Evolutionary conservation across 108 stramenopile species (phyloP).

Genomic region (Poteriospumella lacustris): DNA sequence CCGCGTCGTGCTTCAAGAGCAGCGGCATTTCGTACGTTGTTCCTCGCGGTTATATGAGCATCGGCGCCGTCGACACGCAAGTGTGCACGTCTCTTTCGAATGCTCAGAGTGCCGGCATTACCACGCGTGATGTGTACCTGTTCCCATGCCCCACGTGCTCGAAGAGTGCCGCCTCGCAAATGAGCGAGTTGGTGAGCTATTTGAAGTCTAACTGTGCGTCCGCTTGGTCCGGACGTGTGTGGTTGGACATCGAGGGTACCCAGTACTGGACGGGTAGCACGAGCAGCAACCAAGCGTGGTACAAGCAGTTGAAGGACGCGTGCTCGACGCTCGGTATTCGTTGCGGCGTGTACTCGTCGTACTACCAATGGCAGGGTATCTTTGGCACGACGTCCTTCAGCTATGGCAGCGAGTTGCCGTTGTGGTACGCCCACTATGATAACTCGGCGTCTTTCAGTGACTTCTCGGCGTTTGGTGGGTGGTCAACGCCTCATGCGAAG

Average conservation of each 20-base stretch:
- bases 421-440: slow-evolving; percentile 31
- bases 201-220: slow-evolving; percentile 17
- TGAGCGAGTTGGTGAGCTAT: slow-evolving; percentile 15
- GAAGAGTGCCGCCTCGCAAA: slow-evolving; percentile 23
- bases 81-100: slow-evolving; percentile 10
- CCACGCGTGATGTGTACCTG: slow-evolving; percentile 18
- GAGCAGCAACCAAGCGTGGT: not conserved
- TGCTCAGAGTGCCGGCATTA: slow-evolving; percentile 15
- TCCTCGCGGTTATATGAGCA: slow-evolving; percentile 10
- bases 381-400: slow-evolving; percentile 8
- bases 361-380: slow-evolving; percentile 11
- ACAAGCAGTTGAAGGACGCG: not conserved
- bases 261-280: slow-evolving; percentile 9
- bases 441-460: slow-evolving; percentile 17
- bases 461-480: slow-evolving; percentile 21
- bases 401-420: slow-evolving; percentile 17
- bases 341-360: slow-evolving; percentile 24
- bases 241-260: slow-evolving; percentile 26
- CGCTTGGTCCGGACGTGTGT: slow-evolving; percentile 21
- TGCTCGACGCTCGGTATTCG: not conserved
- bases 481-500: slow-evolving; percentile 14
- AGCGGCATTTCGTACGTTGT: not conserved
- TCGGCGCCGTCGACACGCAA: slow-evolving; percentile 13
- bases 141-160: slow-evolving; percentile 26
- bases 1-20: not conserved